A percentile compares a stretch with the other conserved stretches of the same genome.
Evolutionary conservation across 2,329 filamentous ascomycete species (phyloP).

Genomic region (Aaosphaeria pasadenensis): DNA sequence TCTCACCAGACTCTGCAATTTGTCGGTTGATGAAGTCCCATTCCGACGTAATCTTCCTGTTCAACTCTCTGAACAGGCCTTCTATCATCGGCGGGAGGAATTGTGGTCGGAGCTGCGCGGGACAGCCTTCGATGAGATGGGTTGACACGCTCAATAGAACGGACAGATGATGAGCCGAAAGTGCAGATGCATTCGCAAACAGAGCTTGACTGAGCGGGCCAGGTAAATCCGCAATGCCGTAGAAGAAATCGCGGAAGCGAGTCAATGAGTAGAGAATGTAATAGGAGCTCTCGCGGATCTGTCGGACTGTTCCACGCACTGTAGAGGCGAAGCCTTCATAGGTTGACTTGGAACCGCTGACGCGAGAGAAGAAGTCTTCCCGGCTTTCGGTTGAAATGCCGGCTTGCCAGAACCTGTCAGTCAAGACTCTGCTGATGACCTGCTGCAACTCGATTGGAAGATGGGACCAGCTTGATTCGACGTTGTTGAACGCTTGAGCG

Average conservation of each 20-base stretch:
- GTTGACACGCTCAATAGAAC: conserved; percentile 87
- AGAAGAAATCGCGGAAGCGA: conserved; percentile 81
- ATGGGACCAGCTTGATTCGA: conserved; percentile 71
- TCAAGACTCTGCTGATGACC: conserved; percentile 79
- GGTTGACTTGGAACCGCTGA: conserved; percentile 82
- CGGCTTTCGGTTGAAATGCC: conserved; percentile 94
- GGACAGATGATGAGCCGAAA: conserved; percentile 91
- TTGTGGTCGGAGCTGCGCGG: conserved; percentile 68
- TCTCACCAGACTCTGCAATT: conserved; percentile 63
- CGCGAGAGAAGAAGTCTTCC: conserved; percentile 92
- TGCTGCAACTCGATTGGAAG: conserved; percentile 72
- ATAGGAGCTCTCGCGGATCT: conserved; percentile 90
- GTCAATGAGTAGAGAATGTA: conserved; percentile 94
- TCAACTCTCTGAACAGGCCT: conserved; percentile 80
- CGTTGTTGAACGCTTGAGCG: conserved; percentile 88
- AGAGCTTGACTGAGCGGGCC: conserved; percentile 78
- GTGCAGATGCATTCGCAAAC: conserved; percentile 74
- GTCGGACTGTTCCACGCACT: conserved; percentile 82
- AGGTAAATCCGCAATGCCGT: conserved; percentile 81
- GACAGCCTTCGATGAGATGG: conserved; percentile 89
- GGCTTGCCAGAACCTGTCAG: conserved; percentile 96
- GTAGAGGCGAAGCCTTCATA: conserved; percentile 93
- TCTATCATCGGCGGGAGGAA: conserved; percentile 85
- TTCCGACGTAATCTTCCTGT: conserved; percentile 80
- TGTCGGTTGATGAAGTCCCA: conserved; percentile 69